These are phyloP conservation scores for Calocera viscosa DNA, from an alignment of 768 basidiomycete species.

Conservation along the genomic window DNA sequence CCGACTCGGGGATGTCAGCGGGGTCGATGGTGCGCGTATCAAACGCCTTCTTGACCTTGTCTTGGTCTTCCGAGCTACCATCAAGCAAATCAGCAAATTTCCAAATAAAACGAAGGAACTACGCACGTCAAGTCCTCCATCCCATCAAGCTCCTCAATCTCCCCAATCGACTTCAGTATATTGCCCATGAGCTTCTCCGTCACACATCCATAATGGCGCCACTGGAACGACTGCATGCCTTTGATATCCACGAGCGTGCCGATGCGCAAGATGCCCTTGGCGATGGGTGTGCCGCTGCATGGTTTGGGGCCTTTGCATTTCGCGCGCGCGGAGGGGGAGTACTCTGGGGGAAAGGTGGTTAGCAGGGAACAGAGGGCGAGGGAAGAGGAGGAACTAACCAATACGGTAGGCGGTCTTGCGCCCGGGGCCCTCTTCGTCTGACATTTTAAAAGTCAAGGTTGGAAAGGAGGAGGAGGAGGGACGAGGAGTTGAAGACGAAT, in stretches of 20 bases:
- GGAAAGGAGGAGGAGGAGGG: not conserved
- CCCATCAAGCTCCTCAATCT: slow-evolving; percentile 66
- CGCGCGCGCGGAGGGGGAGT: not conserved
- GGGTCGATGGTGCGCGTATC: slow-evolving; percentile 65
- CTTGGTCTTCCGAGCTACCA: slow-evolving; percentile 46
- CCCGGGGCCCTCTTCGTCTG: slow-evolving; percentile 1
- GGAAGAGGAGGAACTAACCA: not conserved
- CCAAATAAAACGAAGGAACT: not conserved
- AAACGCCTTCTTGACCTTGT: slow-evolving; percentile 57
- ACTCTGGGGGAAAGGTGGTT: not conserved
- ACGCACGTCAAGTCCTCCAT: slow-evolving; percentile 49
- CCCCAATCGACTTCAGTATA: slow-evolving; percentile 48
- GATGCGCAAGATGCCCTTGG: slow-evolving; percentile 59
- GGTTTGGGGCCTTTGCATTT: slow-evolving; percentile 6
- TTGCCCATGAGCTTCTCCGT: slow-evolving; percentile 58
- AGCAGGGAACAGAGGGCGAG: not conserved
- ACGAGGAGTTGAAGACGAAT: not conserved
- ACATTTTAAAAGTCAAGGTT: not conserved
- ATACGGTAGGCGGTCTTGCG: slow-evolving; percentile 5
- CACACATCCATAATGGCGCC: slow-evolving; percentile 87
- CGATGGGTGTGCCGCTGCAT: slow-evolving; percentile 45
- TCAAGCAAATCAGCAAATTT: not conserved
- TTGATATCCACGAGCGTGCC: slow-evolving; percentile 63
- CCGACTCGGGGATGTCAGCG: slow-evolving; percentile 68
- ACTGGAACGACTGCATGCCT: slow-evolving; percentile 55